These are phyloP conservation scores for Nannochloris sp. DNA, from an alignment of 139 green algal species.

Conservation along the genomic window DNA sequence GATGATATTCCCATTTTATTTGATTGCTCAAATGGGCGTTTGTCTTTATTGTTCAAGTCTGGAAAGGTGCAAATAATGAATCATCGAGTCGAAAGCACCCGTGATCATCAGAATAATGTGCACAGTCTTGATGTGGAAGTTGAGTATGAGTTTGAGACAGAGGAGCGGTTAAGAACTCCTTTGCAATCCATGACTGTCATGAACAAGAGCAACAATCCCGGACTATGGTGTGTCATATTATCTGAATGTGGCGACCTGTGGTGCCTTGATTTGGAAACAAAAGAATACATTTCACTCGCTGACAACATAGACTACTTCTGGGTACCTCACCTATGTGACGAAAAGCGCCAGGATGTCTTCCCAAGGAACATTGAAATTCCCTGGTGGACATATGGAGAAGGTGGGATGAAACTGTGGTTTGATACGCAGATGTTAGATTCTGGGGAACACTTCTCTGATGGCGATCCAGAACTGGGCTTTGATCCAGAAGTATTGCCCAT, in stretches of 20 bases:
- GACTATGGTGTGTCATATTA: no score
- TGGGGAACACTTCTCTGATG: conserved; percentile 20
- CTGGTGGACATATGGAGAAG: conserved; percentile 89
- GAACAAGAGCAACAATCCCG: no score
- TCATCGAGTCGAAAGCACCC: no score
- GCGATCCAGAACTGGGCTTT: conserved; percentile 93
- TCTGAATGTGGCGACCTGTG: no score
- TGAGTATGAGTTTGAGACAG: not conserved
- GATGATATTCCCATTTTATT: conserved; percentile 63
- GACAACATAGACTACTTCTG: no score
- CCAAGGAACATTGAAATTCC: conserved; percentile 65
- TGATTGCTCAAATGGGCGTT: conserved; percentile 36
- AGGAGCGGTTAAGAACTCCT: no score
- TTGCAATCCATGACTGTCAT: no score
- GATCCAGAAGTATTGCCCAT: conserved; percentile 90
- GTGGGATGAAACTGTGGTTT: conserved; percentile 91
- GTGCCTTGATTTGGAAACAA: no score
- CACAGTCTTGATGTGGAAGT: not conserved
- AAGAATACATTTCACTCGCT: no score
- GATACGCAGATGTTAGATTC: conserved; percentile 7
- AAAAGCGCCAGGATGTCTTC: no score
- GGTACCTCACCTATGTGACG: no score
- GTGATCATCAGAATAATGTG: no score
- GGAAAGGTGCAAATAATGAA: not conserved
- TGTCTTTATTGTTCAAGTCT: not conserved